phyloP scores from a whole-genome alignment of 106 monocot species.

The Narthecium ossifragum region DNA sequence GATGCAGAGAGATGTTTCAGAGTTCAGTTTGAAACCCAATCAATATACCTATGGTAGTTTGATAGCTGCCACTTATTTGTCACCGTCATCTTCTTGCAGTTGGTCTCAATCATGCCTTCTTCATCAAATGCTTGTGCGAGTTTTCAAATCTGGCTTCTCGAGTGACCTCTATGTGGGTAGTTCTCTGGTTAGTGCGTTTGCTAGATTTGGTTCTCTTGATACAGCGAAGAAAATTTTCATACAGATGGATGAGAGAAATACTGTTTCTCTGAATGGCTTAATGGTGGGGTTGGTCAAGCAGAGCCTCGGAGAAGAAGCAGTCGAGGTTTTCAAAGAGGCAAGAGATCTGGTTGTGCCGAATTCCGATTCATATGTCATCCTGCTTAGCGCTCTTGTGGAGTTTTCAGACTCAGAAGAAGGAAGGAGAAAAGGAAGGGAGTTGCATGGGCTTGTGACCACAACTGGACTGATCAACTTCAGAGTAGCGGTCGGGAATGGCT shows the following conservation, averaged over 20 bases:
- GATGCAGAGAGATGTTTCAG: conserved; percentile 33
- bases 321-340: conserved; percentile 44
- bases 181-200: conserved; percentile 77
- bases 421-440: conserved; percentile 51
- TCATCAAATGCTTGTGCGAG: conserved; percentile 43
- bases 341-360: conserved; percentile 19
- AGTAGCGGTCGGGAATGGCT: conserved; percentile 50
- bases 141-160: conserved; percentile 47
- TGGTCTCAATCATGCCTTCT: conserved; percentile 17
- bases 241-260: conserved; percentile 45
- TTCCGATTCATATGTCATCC: conserved; percentile 53
- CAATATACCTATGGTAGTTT: conserved; percentile 76
- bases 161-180: conserved; percentile 83
- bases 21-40: conserved; percentile 27
- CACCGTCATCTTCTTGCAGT: not conserved
- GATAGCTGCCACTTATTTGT: conserved; percentile 31
- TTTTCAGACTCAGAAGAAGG: conserved; percentile 43
- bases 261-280: conserved; percentile 76
- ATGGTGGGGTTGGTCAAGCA: conserved; percentile 80
- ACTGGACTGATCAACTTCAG: conserved; percentile 23
- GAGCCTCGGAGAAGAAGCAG: conserved; percentile 49
- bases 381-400: conserved; percentile 68
- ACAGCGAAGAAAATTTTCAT: conserved; percentile 41
- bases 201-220: conserved; percentile 47
- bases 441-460: conserved; percentile 56